A percentile compares a stretch with the other conserved stretches of the same genome.
These are phyloP conservation scores for Actinidia chinensis DNA, from an alignment of 179 eudicot genomes.

Conservation along the genomic window DNA sequence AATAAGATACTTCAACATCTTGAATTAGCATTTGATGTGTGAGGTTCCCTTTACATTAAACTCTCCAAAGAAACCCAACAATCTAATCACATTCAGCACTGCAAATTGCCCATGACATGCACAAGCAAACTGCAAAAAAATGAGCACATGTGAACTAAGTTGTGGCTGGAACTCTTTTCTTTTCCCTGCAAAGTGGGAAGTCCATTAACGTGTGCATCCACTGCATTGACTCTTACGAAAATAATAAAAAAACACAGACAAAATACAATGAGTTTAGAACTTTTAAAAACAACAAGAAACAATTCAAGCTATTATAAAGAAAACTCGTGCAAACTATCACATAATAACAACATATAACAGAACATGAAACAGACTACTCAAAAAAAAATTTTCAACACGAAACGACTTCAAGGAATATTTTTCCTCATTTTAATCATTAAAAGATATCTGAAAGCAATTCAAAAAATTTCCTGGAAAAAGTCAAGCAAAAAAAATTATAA, in stretches of 20 bases:
- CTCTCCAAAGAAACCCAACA: background rate
- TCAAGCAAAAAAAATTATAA: background rate
- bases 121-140: background rate
- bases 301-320: background rate
- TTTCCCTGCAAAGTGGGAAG: background rate
- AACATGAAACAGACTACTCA: background rate
- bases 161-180: background rate
- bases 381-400: background rate
- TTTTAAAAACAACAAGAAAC: background rate
- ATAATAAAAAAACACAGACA: too few species aligned
- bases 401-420: too few species aligned
- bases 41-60: background rate
- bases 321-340: background rate
- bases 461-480: background rate
- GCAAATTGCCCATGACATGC: background rate
- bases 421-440: background rate
- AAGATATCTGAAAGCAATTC: background rate
- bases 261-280: background rate
- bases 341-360: background rate
- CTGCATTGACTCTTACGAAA: background rate
- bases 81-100: conserved; percentile 6
- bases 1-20: too few species aligned
- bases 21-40: background rate
- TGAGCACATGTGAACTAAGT: background rate
- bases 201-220: too few species aligned